These are phyloP conservation scores for Paralagenidium karlingii DNA, from an alignment of 352 stramenopile species.

Conservation along the genomic window DNA sequence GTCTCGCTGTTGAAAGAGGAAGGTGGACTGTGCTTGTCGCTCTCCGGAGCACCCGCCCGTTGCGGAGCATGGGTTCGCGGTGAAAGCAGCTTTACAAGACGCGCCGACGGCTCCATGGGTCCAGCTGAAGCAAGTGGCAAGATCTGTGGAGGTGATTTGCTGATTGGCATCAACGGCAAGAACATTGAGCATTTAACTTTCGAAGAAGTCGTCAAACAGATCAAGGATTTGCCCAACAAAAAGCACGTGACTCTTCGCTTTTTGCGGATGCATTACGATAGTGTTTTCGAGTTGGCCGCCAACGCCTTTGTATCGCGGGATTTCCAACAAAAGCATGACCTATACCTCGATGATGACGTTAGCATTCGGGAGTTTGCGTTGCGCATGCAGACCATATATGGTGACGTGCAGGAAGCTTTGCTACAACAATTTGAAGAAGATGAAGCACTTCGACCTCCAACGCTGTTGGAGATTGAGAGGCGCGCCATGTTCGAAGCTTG, in stretches of 20 bases:
- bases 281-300: constrained; percentile 32
- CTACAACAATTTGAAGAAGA: no score
- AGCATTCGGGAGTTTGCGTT: constrained; percentile 66
- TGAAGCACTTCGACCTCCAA: constrained; percentile 31
- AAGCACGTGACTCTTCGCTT: constrained; percentile 34
- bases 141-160: constrained; percentile 53
- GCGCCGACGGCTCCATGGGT: constrained; percentile 27
- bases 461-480: constrained; percentile 53
- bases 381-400: constrained; percentile 59
- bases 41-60: constrained; percentile 54
- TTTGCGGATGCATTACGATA: constrained; percentile 40
- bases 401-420: constrained; percentile 20
- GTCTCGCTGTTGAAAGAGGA: constrained; percentile 39
- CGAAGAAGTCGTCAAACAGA: constrained; percentile 41
- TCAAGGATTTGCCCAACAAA: constrained; percentile 44
- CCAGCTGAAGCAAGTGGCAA: constrained; percentile 40
- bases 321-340: constrained; percentile 33
- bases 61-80: constrained; percentile 72
- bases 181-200: constrained; percentile 44
- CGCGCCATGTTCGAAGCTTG: constrained; percentile 70
- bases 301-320: constrained; percentile 25
- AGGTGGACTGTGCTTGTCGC: constrained; percentile 66
- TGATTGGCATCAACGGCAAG: constrained; percentile 41
- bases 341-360: constrained; percentile 38
- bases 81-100: constrained; percentile 54